Percentiles rank a stretch among this genome's conserved stretches.
Conservation (phyloP, 2,329 filamentous ascomycete species). For the Mycogone perniciosa region DNA sequence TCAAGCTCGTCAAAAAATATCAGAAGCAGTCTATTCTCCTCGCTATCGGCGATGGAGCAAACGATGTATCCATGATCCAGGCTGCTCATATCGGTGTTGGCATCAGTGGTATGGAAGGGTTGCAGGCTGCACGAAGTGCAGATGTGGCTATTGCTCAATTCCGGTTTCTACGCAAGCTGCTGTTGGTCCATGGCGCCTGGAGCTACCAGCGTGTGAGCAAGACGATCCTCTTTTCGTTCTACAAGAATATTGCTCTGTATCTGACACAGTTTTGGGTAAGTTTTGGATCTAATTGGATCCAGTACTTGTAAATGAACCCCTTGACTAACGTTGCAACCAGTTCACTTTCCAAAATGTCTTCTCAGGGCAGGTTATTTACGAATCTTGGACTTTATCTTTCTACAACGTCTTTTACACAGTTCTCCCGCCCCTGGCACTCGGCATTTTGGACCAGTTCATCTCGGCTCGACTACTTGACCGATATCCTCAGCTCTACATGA, state of each 20-base stretch:
- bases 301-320: not conserved
- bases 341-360: conserved; percentile 98
- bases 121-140: conserved; percentile 91
- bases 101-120: conserved; percentile 93
- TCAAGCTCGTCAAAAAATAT: conserved; percentile 92
- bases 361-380: conserved; percentile 95
- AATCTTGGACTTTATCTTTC: conserved; percentile 98
- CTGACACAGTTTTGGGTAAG: conserved; percentile 98
- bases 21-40: conserved; percentile 87
- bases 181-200: conserved; percentile 94
- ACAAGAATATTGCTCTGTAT: conserved; percentile 98
- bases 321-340: conserved; percentile 37
- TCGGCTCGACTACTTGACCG: conserved; percentile 88
- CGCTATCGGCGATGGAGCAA: conserved; percentile 94
- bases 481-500: conserved; percentile 90
- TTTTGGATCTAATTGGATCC: conserved; percentile 14
- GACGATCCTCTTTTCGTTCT: conserved; percentile 96
- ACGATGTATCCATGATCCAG: conserved; percentile 99
- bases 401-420: conserved; percentile 99
- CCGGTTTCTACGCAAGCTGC: conserved; percentile 84
- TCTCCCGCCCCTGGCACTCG: conserved; percentile 84
- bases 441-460: conserved; percentile 96
- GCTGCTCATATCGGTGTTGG: conserved; percentile 96
- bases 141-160: conserved; percentile 97
- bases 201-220: conserved; percentile 96